phyloP scores from a whole-genome alignment of 139 green algal genomes.

The Bryopsis sp. region DNA sequence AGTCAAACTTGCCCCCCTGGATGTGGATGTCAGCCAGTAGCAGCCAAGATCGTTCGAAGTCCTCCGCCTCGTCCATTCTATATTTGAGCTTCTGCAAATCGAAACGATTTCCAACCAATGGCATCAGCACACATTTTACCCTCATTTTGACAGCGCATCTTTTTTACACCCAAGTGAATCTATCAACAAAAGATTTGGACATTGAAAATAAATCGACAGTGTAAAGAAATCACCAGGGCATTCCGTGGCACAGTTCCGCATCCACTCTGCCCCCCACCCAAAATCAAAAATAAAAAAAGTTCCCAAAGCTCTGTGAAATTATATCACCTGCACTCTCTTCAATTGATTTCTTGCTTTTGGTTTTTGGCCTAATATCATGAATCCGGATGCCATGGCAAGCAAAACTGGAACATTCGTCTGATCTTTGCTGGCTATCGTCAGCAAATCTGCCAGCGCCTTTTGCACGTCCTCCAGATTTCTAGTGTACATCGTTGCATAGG shows the following conservation, averaged over 20 bases:
- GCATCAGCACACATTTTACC: too few relatives aligned
- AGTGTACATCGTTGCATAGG: background rate
- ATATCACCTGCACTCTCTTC: constrained; percentile 27
- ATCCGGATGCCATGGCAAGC: constrained; percentile 60
- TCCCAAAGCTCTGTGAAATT: too few relatives aligned
- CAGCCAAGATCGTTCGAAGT: constrained; percentile 72
- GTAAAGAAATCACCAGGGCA: too few relatives aligned
- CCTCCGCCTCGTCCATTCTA: constrained; percentile 31
- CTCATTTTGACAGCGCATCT: too few relatives aligned
- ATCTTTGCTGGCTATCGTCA: constrained; percentile 32
- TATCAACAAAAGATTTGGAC: too few relatives aligned
- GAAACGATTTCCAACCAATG: too few relatives aligned
- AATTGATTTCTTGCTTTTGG: constrained; percentile 56
- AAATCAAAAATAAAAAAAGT: too few relatives aligned
- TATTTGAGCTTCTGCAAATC: constrained; percentile 24
- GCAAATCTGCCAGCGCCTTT: constrained; percentile 31
- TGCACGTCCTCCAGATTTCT: constrained; percentile 26
- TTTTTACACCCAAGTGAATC: too few relatives aligned
- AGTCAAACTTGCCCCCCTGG: constrained; percentile 29
- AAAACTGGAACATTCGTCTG: constrained; percentile 62
- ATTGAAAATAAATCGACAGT: too few relatives aligned
- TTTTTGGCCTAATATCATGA: constrained; percentile 65
- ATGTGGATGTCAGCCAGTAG: constrained; percentile 72
- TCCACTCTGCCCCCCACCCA: too few relatives aligned
- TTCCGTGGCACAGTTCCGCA: too few relatives aligned